These are phyloP conservation scores for Alternaria incomplexa DNA, from an alignment of 2,329 filamentous ascomycete species.

Conservation along the genomic window DNA sequence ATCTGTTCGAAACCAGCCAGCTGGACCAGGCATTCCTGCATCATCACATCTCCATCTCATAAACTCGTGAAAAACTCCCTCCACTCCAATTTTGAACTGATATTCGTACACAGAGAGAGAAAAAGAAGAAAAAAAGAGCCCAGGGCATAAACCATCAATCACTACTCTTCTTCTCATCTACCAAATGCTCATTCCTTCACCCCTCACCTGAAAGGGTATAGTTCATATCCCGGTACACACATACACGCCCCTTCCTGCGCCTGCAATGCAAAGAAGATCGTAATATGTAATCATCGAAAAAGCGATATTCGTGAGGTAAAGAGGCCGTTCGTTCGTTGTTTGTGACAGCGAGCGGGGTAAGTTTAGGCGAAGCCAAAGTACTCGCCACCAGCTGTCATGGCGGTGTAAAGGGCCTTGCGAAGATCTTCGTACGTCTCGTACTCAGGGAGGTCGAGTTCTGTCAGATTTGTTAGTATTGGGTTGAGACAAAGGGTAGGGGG, in stretches of 20 bases:
- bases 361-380: slow-evolving; percentile 93
- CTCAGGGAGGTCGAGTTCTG: slow-evolving; percentile 96
- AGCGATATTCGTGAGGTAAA: slow-evolving; percentile 3
- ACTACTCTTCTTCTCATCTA: neutral
- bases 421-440: slow-evolving; percentile 96
- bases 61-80: neutral
- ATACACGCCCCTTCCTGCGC: slow-evolving; percentile 22
- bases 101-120: slow-evolving; percentile 29
- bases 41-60: neutral
- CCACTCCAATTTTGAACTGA: slow-evolving; percentile 11
- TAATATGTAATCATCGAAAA: slow-evolving; percentile 21
- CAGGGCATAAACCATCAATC: neutral
- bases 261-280: slow-evolving; percentile 38
- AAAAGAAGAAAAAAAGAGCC: neutral
- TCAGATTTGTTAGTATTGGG: slow-evolving; percentile 43
- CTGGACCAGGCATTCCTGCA: neutral
- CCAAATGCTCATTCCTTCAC: slow-evolving; percentile 1
- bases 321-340: neutral
- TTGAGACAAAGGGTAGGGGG: neutral
- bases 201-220: neutral
- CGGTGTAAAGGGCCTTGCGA: slow-evolving; percentile 86
- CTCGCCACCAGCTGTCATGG: slow-evolving; percentile 96
- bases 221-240: slow-evolving; percentile 11
- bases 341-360: neutral
- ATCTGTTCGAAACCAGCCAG: slow-evolving; percentile 1